phyloP scores from a whole-genome alignment of 2,329 filamentous ascomycete genomes.

The Leptographium wingfieldii region DNA sequence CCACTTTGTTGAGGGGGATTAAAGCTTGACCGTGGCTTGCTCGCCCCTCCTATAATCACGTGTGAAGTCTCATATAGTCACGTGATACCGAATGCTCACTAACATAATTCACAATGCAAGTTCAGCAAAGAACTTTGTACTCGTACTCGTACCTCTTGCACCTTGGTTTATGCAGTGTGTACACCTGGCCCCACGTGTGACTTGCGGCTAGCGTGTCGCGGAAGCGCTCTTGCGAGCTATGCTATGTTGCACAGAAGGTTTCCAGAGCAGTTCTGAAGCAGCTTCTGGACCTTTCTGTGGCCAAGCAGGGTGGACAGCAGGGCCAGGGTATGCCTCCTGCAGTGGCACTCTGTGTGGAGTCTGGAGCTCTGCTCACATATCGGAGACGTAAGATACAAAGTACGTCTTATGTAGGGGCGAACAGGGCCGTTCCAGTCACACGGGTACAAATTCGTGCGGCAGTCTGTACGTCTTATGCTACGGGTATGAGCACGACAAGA shows the following conservation, averaged over 20 bases:
- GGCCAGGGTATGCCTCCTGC: not conserved
- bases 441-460: no score
- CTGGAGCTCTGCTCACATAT: not conserved
- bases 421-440: not conserved
- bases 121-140: no score
- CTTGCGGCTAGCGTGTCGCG: not conserved
- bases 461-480: no score
- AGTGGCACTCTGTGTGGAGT: not conserved
- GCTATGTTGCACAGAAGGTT: not conserved
- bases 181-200: not conserved
- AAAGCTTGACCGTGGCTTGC: not conserved
- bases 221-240: not conserved
- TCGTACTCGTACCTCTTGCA: no score
- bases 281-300: not conserved
- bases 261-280: not conserved
- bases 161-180: not conserved
- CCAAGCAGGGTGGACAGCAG: not conserved
- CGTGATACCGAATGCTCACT: not conserved
- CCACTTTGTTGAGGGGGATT: constrained; percentile 1
- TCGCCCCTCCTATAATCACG: not conserved
- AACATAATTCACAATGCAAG: no score
- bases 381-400: no score
- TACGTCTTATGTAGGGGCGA: no score
- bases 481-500: no score
- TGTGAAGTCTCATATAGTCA: not conserved